Evolutionary conservation across 257 asterid genomes (phyloP).

Genomic region (Scutellaria minor): DNA sequence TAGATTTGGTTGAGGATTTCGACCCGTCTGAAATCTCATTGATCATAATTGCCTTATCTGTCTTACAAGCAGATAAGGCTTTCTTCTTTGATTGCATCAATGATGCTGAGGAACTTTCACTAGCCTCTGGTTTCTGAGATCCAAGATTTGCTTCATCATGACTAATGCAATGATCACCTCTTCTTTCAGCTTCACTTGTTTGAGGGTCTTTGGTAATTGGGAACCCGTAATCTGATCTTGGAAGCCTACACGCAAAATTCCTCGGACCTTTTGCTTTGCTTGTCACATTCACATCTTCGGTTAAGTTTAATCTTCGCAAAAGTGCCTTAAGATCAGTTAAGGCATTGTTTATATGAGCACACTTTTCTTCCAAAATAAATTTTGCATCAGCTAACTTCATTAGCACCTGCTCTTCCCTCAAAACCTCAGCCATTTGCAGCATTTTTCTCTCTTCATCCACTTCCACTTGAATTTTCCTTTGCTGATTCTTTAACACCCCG

Average conservation of each 20-base stretch:
- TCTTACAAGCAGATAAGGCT: slow-evolving; percentile 37
- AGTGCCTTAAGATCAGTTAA: slow-evolving; percentile 42
- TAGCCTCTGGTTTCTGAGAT: slow-evolving; percentile 11
- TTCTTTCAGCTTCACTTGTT: slow-evolving; percentile 25
- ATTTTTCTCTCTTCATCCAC: slow-evolving; percentile 56
- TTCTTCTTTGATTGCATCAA: slow-evolving; percentile 37
- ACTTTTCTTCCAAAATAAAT: slow-evolving; percentile 55
- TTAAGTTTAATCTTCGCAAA: slow-evolving; percentile 23
- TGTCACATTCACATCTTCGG: slow-evolving; percentile 4
- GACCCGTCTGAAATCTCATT: slow-evolving; percentile 39
- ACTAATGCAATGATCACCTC: neutral
- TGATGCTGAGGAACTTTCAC: slow-evolving; percentile 13
- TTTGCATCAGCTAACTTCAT: slow-evolving; percentile 61
- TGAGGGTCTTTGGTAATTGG: slow-evolving; percentile 26
- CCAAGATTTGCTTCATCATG: slow-evolving; percentile 23
- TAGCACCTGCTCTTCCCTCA: slow-evolving; percentile 63
- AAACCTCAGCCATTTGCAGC: slow-evolving; percentile 60
- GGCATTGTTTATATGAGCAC: slow-evolving; percentile 38
- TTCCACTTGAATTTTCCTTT: slow-evolving; percentile 40
- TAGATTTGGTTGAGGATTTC: slow-evolving; percentile 21
- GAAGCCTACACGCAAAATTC: slow-evolving; percentile 16
- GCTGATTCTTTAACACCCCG: slow-evolving; percentile 41
- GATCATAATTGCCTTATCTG: slow-evolving; percentile 29
- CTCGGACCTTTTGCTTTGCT: slow-evolving; percentile 18
- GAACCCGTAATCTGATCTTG: slow-evolving; percentile 25